Conservation (phyloP, 177 flowering plant species). For the Vitis hybrid region DNA sequence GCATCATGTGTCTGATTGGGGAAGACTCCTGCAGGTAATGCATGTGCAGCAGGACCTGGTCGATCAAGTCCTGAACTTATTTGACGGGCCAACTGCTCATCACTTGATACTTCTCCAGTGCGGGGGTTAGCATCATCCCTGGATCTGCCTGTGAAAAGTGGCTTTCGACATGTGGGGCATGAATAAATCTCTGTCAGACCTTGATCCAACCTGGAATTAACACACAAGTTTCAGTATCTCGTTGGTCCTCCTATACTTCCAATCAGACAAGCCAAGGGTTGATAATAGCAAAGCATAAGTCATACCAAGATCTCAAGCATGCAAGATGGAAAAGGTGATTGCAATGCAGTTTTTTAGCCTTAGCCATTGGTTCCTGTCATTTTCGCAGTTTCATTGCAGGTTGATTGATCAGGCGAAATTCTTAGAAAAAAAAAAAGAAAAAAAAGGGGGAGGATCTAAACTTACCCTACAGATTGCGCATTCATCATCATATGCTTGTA, state of each 20-base stretch:
- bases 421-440: background rate
- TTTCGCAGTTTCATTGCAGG: slow-evolving; percentile 9
- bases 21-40: slow-evolving; percentile 48
- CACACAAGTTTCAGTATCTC: slow-evolving; percentile 8
- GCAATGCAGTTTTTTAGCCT: slow-evolving; percentile 87
- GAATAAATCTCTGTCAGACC: slow-evolving; percentile 75
- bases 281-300: background rate
- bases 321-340: slow-evolving; percentile 96
- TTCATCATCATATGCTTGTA: slow-evolving; percentile 89
- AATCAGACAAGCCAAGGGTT: slow-evolving; percentile 8
- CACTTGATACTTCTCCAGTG: slow-evolving; percentile 45
- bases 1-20: slow-evolving; percentile 56
- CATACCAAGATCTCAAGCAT: slow-evolving; percentile 97
- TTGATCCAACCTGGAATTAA: slow-evolving; percentile 86
- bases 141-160: slow-evolving; percentile 61
- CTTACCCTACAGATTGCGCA: slow-evolving; percentile 98
- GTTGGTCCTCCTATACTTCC: background rate
- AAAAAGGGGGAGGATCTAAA: too few species aligned
- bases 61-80: slow-evolving; percentile 55
- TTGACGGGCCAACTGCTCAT: slow-evolving; percentile 84
- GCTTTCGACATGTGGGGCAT: slow-evolving; percentile 98
- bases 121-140: slow-evolving; percentile 37
- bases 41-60: slow-evolving; percentile 42
- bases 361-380: slow-evolving; percentile 96
- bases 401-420: background rate